Evolutionary conservation across 352 stramenopile genomes (phyloP), one percentile per base, ranked within the genome.

Genomic region (Phytopythium oedochilum): DNA sequence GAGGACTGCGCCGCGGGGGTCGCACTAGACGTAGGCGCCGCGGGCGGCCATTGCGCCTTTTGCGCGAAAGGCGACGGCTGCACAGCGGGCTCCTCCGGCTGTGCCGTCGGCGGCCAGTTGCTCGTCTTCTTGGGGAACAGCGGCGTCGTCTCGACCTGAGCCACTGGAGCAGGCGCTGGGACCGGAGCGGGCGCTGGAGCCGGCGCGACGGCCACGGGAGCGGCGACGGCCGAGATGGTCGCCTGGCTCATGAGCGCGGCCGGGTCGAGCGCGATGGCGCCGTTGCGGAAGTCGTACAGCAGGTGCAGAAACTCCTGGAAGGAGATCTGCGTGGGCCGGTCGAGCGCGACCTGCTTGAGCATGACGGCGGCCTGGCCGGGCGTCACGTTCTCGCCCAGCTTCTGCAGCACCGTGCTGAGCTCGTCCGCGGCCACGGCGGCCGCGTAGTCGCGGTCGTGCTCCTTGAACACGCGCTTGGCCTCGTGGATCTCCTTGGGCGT

Each of bases 401-500:
- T 80, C 12, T 81, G 68, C 49, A 95, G 67, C 60, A 92, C 71
- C 2, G 66, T 77, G 53, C 73, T 66, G 17, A 93, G 55, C 22
- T 92, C 75, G 5, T 9, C 34, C 29, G 68, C 49, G 9, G 71
- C 55, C 39, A 93, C 77, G 11, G 77, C 78, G 6, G 78, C 85
- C 14, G 68, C 68, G 45, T 77, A 80, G 66, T 95, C 78, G 48
- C 57, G 60, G 64, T 95, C 85, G 52, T 91, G 86, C 70, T 89
- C 76, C 55, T 90, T 89, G 65, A 95, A 95, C 31, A 88, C 78
- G 58, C 78, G 74, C 65, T 93, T 92, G 63, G 91, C 71, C 64
- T 93, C 79, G 59, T 92, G 77, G 66, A 92, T 92, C 66, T 95
- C 85, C 60, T 89, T 90, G 61, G 83, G 85, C 57, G 81, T 85